Percentiles rank a stretch among this genome's conserved stretches.
Evolutionary conservation across 2,329 filamentous ascomycete species (phyloP).

Genomic region (Rutstroemia sp.): DNA sequence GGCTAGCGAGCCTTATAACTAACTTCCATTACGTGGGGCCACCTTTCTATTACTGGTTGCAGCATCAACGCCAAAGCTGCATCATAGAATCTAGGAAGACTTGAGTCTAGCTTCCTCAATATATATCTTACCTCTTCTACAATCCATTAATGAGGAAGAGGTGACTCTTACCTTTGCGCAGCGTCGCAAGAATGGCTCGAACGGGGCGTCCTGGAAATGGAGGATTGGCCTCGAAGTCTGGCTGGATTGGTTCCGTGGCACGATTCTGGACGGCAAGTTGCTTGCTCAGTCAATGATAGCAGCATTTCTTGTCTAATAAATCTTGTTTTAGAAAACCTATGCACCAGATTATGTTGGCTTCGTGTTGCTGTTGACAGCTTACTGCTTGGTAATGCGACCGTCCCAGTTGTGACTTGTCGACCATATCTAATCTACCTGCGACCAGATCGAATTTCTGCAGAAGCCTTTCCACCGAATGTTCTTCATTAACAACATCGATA

Average conservation of each 20-base stretch:
- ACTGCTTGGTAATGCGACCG: conserved; percentile 45
- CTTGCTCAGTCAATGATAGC: neutral
- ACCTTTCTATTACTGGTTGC: neutral
- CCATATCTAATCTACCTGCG: neutral
- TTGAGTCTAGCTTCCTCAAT: neutral
- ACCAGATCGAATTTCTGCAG: conserved; percentile 57
- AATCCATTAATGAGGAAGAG: conserved; percentile 4
- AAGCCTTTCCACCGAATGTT: conserved; percentile 95
- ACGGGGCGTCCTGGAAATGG: conserved; percentile 5
- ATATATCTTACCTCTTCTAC: neutral
- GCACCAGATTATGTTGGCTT: conserved; percentile 84
- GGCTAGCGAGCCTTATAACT: neutral
- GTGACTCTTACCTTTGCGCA: conserved; percentile 6
- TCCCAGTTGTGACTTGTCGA: neutral
- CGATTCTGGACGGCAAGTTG: conserved; percentile 28
- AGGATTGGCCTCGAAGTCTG: conserved; percentile 19
- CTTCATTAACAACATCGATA: conserved; percentile 72
- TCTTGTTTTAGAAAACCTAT: conserved; percentile 59
- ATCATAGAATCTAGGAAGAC: neutral
- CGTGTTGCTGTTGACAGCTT: conserved; percentile 57
- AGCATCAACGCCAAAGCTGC: too few relatives aligned
- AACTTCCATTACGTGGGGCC: neutral
- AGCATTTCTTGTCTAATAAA: conserved; percentile 4
- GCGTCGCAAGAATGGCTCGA: conserved; percentile 9
- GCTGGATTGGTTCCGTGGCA: conserved; percentile 27